phyloP scores from a whole-genome alignment of 495 filamentous ascomycete genomes.

The Xylaria nigripes region DNA sequence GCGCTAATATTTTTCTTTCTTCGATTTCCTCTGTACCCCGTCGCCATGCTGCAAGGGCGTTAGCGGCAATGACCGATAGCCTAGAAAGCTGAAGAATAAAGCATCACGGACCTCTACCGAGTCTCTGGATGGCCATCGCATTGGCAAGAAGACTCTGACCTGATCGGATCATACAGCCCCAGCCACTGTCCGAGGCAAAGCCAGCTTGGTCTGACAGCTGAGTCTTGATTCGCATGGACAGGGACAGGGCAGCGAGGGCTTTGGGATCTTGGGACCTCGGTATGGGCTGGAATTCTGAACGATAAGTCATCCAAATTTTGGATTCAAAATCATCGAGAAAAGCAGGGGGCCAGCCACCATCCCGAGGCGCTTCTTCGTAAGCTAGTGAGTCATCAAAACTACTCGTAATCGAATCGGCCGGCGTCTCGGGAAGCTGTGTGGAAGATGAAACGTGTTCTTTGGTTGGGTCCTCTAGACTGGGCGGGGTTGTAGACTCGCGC shows the following conservation, averaged over 20 bases:
- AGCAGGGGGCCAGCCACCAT: constrained; percentile 70
- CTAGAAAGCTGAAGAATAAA: not conserved
- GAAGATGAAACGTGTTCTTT: constrained; percentile 11
- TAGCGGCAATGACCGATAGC: constrained; percentile 13
- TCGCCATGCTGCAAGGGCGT: constrained; percentile 62
- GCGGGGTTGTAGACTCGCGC: constrained; percentile 15
- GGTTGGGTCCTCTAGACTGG: not conserved
- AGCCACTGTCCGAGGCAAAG: constrained; percentile 91
- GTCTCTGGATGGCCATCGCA: constrained; percentile 56
- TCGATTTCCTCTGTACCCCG: constrained; percentile 47
- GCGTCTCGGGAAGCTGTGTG: constrained; percentile 30
- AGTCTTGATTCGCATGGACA: constrained; percentile 73
- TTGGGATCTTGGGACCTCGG: constrained; percentile 64
- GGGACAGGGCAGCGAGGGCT: constrained; percentile 65
- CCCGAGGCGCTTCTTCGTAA: constrained; percentile 39
- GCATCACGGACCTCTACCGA: constrained; percentile 65
- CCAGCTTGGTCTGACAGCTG: constrained; percentile 71
- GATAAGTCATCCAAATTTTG: constrained; percentile 93
- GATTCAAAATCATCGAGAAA: constrained; percentile 94
- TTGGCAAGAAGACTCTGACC: constrained; percentile 92
- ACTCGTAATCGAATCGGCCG: constrained; percentile 37
- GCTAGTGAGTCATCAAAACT: constrained; percentile 44
- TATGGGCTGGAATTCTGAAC: constrained; percentile 78
- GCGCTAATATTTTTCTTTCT: constrained; percentile 64
- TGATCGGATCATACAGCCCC: constrained; percentile 98